Percentiles rank a stretch among this genome's conserved stretches.
phyloP scores from a whole-genome alignment of 1,139 yeast species.

The Yamadazyma blattariae region DNA sequence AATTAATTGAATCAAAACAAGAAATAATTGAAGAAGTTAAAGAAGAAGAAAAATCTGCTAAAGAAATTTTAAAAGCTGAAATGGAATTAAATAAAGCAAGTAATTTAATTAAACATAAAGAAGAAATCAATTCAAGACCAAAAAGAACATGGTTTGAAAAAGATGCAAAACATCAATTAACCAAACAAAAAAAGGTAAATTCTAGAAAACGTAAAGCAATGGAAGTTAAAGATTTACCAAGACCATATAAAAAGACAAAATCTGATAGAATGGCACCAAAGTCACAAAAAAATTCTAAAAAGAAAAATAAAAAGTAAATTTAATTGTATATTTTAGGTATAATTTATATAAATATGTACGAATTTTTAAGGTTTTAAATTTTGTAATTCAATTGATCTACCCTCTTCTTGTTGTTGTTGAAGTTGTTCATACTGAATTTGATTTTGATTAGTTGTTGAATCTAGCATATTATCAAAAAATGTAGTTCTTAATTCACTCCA shows the following conservation, averaged over 20 bases:
- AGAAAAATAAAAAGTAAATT: constrained; percentile 9
- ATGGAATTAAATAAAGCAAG: constrained; percentile 86
- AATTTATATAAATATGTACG: too few relatives aligned
- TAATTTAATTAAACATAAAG: constrained; percentile 73
- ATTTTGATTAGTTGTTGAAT: constrained; percentile 20
- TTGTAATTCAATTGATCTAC: constrained; percentile 8
- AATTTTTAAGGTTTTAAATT: too few relatives aligned
- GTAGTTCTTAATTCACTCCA: constrained; percentile 89
- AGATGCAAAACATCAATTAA: constrained; percentile 43
- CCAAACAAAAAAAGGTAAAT: constrained; percentile 42
- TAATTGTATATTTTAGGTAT: too few relatives aligned
- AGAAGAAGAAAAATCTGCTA: constrained; percentile 85
- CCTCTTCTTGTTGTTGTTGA: constrained; percentile 7
- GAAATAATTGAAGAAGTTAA: constrained; percentile 70
- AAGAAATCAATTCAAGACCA: constrained; percentile 86
- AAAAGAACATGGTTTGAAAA: constrained; percentile 92
- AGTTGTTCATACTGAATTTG: constrained; percentile 29
- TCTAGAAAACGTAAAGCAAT: constrained; percentile 61
- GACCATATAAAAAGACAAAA: constrained; percentile 72
- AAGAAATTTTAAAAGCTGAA: constrained; percentile 83
- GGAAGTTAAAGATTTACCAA: constrained; percentile 47
- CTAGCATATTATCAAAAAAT: constrained; percentile 78
- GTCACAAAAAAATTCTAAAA: constrained; percentile 9
- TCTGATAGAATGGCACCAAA: constrained; percentile 44
- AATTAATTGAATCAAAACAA: constrained; percentile 56